These are phyloP conservation scores for Fusarium pininemorale DNA, from an alignment of 2,329 filamentous ascomycete genomes.

Conservation along the genomic window DNA sequence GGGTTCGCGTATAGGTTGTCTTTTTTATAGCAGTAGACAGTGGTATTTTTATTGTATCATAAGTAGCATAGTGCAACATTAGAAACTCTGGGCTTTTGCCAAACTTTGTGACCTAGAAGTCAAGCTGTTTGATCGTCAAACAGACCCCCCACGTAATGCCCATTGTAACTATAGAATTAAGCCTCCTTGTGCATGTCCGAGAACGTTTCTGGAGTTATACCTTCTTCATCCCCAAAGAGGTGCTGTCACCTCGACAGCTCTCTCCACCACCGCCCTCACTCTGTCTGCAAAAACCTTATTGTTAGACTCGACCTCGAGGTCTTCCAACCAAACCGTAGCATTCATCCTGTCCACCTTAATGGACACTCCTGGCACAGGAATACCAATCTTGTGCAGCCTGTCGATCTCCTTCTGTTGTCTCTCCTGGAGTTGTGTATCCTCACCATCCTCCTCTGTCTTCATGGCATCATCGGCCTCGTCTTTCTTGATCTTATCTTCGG, in stretches of 20 bases:
- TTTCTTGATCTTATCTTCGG: slow-evolving; percentile 46
- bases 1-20: slow-evolving; percentile 10
- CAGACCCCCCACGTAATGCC: neutral
- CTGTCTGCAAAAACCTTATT: slow-evolving; percentile 83
- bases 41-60: slow-evolving; percentile 48
- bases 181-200: neutral
- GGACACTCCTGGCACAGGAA: slow-evolving; percentile 88
- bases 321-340: slow-evolving; percentile 91
- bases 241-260: slow-evolving; percentile 86
- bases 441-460: slow-evolving; percentile 48
- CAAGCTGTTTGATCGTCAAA: neutral
- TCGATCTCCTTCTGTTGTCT: slow-evolving; percentile 76
- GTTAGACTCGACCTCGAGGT: slow-evolving; percentile 86
- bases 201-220: neutral
- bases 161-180: neutral
- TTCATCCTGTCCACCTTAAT: slow-evolving; percentile 89
- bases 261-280: slow-evolving; percentile 88
- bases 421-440: slow-evolving; percentile 59
- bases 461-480: slow-evolving; percentile 52
- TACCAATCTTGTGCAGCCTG: slow-evolving; percentile 82
- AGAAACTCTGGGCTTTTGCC: slow-evolving; percentile 35
- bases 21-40: slow-evolving; percentile 45
- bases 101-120: neutral
- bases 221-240: slow-evolving; percentile 67
- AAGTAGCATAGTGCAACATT: slow-evolving; percentile 38